Evolutionary conservation across 2,329 filamentous ascomycete genomes (phyloP).

Genomic region (Aspergillus carbonarius): DNA sequence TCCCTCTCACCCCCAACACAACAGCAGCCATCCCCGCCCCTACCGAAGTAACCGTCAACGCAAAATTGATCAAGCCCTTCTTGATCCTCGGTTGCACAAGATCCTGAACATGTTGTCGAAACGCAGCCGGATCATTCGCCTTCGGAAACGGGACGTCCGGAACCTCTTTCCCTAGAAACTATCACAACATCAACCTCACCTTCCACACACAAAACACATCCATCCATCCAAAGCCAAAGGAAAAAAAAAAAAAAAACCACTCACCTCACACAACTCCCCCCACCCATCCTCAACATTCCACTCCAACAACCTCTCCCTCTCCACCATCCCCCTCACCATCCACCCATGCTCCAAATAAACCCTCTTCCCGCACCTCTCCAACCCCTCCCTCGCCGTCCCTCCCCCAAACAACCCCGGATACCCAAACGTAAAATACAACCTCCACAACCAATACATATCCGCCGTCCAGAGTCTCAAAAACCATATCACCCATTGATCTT

Average conservation of each 20-base stretch:
- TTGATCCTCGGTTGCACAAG: neutral
- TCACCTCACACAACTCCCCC: constrained; percentile 24
- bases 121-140: neutral
- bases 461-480: constrained; percentile 16
- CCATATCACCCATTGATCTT: constrained; percentile 16
- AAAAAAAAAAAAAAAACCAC: too few species aligned
- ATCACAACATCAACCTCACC: neutral
- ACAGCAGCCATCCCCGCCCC: neutral
- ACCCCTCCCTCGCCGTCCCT: neutral
- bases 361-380: constrained; percentile 7
- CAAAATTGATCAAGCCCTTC: neutral
- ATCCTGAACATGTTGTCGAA: neutral
- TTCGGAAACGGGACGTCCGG: neutral
- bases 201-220: neutral
- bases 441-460: constrained; percentile 22
- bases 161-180: neutral
- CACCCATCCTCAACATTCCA: constrained; percentile 32
- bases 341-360: constrained; percentile 14
- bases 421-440: constrained; percentile 18
- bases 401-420: constrained; percentile 18
- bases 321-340: constrained; percentile 18
- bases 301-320: constrained; percentile 21
- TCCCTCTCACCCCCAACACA: neutral
- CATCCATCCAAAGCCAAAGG: too few species aligned
- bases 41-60: neutral